A percentile compares a stretch with the other conserved stretches of the same genome.
These are phyloP conservation scores for Houttuynia cordata DNA, from an alignment of 164 flowering plant genomes.

Conservation along the genomic window DNA sequence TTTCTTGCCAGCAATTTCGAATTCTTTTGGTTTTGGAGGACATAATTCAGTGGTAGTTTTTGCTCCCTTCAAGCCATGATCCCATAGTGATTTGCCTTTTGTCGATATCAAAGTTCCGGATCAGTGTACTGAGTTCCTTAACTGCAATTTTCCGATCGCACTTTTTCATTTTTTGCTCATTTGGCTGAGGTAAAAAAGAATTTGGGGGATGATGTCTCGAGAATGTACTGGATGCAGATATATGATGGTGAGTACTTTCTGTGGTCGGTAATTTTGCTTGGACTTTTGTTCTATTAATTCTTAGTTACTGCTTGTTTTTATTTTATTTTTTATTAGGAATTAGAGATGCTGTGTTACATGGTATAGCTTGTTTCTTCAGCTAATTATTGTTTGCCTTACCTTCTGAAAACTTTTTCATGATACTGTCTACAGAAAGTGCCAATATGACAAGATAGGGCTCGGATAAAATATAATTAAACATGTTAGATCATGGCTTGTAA, in stretches of 20 bases:
- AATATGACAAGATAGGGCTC: too few relatives aligned
- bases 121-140: background rate
- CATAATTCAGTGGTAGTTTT: constrained; percentile 90
- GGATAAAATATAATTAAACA: too few relatives aligned
- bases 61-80: constrained; percentile 66
- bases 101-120: background rate
- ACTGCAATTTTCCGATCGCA: background rate
- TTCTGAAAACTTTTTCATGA: too few relatives aligned
- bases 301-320: background rate
- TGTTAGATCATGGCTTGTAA: too few relatives aligned
- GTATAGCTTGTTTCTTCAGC: too few relatives aligned
- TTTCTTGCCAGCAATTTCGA: constrained; percentile 58
- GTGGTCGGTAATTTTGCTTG: background rate
- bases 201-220: background rate
- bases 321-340: too few relatives aligned
- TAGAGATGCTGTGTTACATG: too few relatives aligned
- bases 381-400: too few relatives aligned
- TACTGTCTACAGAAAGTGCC: too few relatives aligned
- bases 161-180: background rate
- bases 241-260: background rate
- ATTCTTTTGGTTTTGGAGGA: constrained; percentile 91
- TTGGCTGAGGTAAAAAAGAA: background rate
- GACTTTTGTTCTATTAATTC: background rate
- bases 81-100: background rate
- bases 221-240: background rate